phyloP scores from a whole-genome alignment of 1,284 basidiomycete species.

The Fistulina hepatica region DNA sequence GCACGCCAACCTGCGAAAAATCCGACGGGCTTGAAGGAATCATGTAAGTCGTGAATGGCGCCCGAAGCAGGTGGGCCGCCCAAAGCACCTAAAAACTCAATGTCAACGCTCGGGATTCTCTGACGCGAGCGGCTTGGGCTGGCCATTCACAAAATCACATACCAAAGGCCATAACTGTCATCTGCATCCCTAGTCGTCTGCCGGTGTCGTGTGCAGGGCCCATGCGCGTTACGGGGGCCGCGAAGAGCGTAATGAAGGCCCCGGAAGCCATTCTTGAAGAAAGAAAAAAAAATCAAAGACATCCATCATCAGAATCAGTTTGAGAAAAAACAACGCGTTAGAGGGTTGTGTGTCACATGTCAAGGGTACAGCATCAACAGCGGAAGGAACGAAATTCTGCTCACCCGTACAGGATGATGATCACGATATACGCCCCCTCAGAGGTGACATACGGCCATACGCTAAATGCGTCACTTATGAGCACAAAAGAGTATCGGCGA shows the following conservation, averaged over 20 bases:
- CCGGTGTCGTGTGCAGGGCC: slow-evolving; percentile 37
- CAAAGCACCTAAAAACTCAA: slow-evolving; percentile 23
- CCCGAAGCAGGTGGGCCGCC: slow-evolving; percentile 37
- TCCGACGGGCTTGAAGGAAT: background rate
- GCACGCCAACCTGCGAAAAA: slow-evolving; percentile 1
- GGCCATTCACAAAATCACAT: background rate
- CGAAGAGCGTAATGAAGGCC: slow-evolving; percentile 30
- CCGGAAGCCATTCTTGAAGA: slow-evolving; percentile 35
- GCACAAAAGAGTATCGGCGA: too few relatives aligned
- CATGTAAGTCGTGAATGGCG: slow-evolving; percentile 24
- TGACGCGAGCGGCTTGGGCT: background rate
- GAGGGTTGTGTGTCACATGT: too few relatives aligned
- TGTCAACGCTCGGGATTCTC: too few relatives aligned
- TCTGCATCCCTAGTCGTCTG: slow-evolving; percentile 35
- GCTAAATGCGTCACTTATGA: too few relatives aligned
- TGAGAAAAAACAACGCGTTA: too few relatives aligned
- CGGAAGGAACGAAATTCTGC: slow-evolving; percentile 2
- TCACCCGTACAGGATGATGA: slow-evolving; percentile 34
- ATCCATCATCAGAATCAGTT: too few relatives aligned
- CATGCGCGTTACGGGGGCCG: slow-evolving; percentile 33
- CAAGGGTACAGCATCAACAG: slow-evolving; percentile 1
- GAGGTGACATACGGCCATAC: slow-evolving; percentile 32
- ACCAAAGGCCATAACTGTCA: slow-evolving; percentile 30
- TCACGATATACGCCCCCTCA: slow-evolving; percentile 20
- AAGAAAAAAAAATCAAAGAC: too few relatives aligned